Evolutionary conservation across 208 protist genomes (phyloP), one percentile per base, ranked within the genome.

Genomic region (Leishmania mexicana): DNA sequence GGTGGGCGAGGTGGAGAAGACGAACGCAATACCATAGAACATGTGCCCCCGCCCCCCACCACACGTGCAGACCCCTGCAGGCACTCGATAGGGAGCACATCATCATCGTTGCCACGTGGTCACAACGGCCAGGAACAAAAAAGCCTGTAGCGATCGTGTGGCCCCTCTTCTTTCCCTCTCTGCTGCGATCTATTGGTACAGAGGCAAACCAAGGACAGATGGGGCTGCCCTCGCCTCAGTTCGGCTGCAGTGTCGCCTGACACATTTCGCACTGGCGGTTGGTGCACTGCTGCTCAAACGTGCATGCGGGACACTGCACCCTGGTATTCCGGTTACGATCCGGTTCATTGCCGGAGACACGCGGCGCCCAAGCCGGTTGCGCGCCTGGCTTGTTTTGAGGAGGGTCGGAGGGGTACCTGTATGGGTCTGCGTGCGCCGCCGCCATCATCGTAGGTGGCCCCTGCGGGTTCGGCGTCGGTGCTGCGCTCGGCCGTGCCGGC

Each of bases 221-320:
- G n/a, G 40, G 35, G n/a, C 8, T 38, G 45, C 6, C 40, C 35
- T 60, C 71, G 15, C n/a, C 4, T 78, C 74, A 78, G 40, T 28
- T 19, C 21, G 68, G 38, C 24, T 49, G 31, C 75, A 78, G 75
- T 31, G 57, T 51, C 10, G 75, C 49, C 6, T 78, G 38, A 17
- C 75, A 78, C 31, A 67, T 78, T 38, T 78, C 79, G 45, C 89
- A 92, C 24, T 73, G 79, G 6, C 68, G 78, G 57, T 87, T 88
- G 10, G 83, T 75, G 49, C 87, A 87, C 24, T n/a, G 47, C 75
- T 92, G 86, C 82, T 83, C 77, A 57, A 76, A 92, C 38, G 89
- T 92, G 72, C 89, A 90, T n/a, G 78, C 80, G 3, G 86, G 86
- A 62, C 89, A 92, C 68, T 47, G 65, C 73, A 92, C 85, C 42